Conservation (phyloP, 345 rosid species). For the Rhizophora mangle region DNA sequence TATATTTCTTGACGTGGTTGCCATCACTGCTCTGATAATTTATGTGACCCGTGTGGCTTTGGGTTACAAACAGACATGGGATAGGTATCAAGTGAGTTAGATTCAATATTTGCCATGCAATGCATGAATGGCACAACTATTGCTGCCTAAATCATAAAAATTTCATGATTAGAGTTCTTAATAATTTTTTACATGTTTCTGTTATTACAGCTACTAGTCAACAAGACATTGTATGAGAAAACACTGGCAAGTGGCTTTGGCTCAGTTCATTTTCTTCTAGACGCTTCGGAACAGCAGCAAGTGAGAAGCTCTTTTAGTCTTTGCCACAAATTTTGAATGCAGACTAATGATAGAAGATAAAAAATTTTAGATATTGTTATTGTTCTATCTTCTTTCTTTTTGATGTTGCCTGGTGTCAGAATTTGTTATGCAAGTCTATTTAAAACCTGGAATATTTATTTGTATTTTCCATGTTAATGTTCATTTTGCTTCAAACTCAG, state of each 20-base stretch:
- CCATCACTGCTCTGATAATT: conserved; percentile 73
- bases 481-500: background rate
- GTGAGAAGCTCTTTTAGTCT: background rate
- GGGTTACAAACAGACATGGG: conserved; percentile 99
- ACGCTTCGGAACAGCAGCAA: background rate
- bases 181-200: conserved; percentile 18
- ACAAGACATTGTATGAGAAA: conserved; percentile 94
- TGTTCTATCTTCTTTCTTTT: no score
- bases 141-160: background rate
- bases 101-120: conserved; percentile 4
- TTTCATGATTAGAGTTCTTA: background rate
- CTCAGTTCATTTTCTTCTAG: conserved; percentile 65
- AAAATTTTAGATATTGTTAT: no score
- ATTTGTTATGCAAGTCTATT: background rate
- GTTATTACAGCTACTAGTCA: conserved; percentile 69
- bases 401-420: background rate
- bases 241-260: conserved; percentile 97
- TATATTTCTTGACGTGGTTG: conserved; percentile 77
- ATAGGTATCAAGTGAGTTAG: conserved; percentile 85
- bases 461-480: background rate
- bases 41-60: conserved; percentile 76
- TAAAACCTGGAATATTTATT: background rate
- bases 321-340: background rate
- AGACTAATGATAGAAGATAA: background rate
- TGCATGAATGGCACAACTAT: background rate